Percentiles rank a stretch among this genome's conserved stretches.
Conservation (phyloP, 2,329 filamentous ascomycete genomes). For the Cadophora luteo-olivacea region DNA sequence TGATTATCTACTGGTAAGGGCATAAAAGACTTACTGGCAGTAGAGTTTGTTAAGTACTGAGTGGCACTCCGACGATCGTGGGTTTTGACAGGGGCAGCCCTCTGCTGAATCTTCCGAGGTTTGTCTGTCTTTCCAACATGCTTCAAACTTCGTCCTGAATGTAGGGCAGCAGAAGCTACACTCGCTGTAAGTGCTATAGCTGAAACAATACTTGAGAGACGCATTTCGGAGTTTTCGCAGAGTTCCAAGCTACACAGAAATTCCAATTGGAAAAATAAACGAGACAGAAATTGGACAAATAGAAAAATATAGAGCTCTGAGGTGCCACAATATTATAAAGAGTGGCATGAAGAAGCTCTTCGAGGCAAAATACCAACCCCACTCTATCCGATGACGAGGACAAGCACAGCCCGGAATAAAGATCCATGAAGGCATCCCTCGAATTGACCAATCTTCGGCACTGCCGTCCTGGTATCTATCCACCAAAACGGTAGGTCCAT, state of each 20-base stretch:
- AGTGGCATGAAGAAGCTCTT: conserved; percentile 2
- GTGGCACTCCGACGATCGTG: conserved; percentile 24
- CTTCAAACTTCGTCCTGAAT: conserved; percentile 35
- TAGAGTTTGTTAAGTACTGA: conserved; percentile 38
- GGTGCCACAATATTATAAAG: background rate
- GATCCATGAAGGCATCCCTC: background rate
- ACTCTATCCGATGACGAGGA: conserved; percentile 10
- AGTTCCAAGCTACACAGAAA: background rate
- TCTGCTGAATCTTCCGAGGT: conserved; percentile 23
- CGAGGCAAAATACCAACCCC: background rate
- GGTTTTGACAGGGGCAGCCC: conserved; percentile 23
- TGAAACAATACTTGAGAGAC: conserved; percentile 35
- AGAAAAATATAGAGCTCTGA: background rate
- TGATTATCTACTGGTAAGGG: no score
- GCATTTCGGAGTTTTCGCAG: conserved; percentile 31
- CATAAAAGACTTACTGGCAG: conserved; percentile 38
- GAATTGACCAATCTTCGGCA: conserved; percentile 7
- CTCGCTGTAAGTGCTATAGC: conserved; percentile 31
- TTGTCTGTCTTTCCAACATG: conserved; percentile 37
- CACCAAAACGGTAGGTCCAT: background rate
- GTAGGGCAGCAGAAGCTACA: conserved; percentile 31
- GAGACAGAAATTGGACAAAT: background rate
- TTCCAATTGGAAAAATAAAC: background rate
- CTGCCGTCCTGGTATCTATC: background rate
- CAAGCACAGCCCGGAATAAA: background rate